Percentiles rank a stretch among this genome's conserved stretches.
Evolutionary conservation across 352 stramenopile species (phyloP).

Genomic region (Phytophthora meadii): DNA sequence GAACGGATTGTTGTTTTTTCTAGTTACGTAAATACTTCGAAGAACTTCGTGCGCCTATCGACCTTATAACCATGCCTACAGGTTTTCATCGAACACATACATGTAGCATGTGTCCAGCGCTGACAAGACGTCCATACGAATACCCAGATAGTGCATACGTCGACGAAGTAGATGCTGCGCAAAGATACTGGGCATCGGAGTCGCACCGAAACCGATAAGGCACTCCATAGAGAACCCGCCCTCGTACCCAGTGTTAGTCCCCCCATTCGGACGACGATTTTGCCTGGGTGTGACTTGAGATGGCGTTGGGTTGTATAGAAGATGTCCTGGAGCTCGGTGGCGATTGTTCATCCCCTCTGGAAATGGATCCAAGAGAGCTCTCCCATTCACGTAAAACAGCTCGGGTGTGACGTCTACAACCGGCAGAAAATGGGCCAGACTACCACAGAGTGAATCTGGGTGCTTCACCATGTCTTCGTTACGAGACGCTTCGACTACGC

Average conservation of each 20-base stretch:
- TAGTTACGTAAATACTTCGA: no score
- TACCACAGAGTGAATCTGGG: conserved; percentile 60
- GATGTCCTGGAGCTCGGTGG: conserved; percentile 27
- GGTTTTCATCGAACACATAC: conserved; percentile 9
- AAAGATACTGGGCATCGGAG: conserved; percentile 43
- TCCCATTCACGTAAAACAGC: conserved; percentile 62
- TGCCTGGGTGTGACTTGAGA: conserved; percentile 53
- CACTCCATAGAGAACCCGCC: conserved; percentile 47
- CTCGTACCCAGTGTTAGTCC: conserved; percentile 19
- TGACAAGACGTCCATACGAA: conserved; percentile 40
- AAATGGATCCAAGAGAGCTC: conserved; percentile 54
- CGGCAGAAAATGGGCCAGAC: conserved; percentile 61
- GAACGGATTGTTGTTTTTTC: no score
- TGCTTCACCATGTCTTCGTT: conserved; percentile 60
- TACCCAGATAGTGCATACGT: conserved; percentile 48
- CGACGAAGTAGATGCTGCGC: conserved; percentile 36
- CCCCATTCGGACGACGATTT: conserved; percentile 24
- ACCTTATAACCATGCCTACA: no score
- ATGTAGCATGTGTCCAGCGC: conserved; percentile 36
- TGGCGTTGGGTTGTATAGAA: conserved; percentile 51
- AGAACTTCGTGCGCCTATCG: no score
- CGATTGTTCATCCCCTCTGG: conserved; percentile 33
- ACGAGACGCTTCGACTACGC: conserved; percentile 46
- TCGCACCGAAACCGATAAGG: conserved; percentile 49
- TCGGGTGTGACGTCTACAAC: conserved; percentile 38